These are phyloP conservation scores for Macadamia tetraphylla DNA, from an alignment of 164 flowering plant species.

Conservation along the genomic window DNA sequence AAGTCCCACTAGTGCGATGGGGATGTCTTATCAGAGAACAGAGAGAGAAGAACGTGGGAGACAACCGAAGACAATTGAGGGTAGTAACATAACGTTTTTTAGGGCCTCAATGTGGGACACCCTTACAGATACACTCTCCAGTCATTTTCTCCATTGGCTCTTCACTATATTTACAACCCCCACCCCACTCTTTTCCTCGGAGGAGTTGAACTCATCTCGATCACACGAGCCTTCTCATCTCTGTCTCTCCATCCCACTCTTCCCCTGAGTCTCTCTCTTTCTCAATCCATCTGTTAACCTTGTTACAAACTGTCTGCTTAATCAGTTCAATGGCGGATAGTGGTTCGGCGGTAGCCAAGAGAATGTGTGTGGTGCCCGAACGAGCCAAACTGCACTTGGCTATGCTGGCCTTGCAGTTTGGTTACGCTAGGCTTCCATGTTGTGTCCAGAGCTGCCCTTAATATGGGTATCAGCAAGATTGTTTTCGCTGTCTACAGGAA, in stretches of 20 bases:
- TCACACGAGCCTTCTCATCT: background rate
- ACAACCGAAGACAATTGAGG: constrained; percentile 43
- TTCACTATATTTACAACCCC: constrained; percentile 32
- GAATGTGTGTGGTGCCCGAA: constrained; percentile 68
- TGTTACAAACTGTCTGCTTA: background rate
- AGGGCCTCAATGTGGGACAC: constrained; percentile 20
- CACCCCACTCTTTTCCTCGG: constrained; percentile 1
- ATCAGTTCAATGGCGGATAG: constrained; percentile 53
- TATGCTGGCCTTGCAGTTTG: constrained; percentile 99
- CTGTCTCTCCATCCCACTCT: background rate
- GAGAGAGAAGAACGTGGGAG: constrained; percentile 44
- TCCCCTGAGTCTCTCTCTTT: too few species aligned
- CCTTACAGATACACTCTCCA: background rate
- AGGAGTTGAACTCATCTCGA: background rate
- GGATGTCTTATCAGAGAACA: background rate
- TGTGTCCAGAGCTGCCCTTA: constrained; percentile 92
- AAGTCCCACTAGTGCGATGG: constrained; percentile 7
- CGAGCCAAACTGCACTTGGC: constrained; percentile 81
- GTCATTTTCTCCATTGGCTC: background rate
- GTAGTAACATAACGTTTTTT: constrained; percentile 35
- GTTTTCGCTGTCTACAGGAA: constrained; percentile 92
- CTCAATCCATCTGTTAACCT: too few species aligned
- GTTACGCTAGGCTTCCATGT: constrained; percentile 98
- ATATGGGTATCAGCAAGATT: constrained; percentile 93
- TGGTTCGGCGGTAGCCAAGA: constrained; percentile 25